Evolutionary conservation across 2,329 filamentous ascomycete species (phyloP).

Genomic region (Cordyceps cicadae): DNA sequence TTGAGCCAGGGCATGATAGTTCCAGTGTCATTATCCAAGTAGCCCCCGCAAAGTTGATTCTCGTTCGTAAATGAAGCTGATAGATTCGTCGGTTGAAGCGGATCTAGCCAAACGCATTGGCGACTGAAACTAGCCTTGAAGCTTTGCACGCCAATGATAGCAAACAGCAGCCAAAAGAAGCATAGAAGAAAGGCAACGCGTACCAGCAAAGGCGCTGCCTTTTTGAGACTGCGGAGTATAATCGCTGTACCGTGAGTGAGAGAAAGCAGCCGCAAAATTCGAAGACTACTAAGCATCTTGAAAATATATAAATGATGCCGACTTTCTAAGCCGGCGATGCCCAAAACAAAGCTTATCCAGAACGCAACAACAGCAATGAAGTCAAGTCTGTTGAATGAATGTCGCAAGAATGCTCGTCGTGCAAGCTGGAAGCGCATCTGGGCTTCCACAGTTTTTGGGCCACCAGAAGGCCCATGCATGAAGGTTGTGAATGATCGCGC

Average conservation of each 20-base stretch:
- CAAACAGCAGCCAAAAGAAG: slow-evolving; percentile 97
- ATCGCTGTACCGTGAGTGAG: slow-evolving; percentile 92
- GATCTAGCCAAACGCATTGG: slow-evolving; percentile 70
- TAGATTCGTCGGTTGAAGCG: slow-evolving; percentile 45
- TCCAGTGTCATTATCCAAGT: slow-evolving; percentile 55
- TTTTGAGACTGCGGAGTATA: slow-evolving; percentile 90
- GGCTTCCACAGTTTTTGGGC: slow-evolving; percentile 58
- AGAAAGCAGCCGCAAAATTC: slow-evolving; percentile 82
- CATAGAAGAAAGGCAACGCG: slow-evolving; percentile 90
- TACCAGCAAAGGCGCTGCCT: slow-evolving; percentile 81
- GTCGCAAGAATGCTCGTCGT: slow-evolving; percentile 82
- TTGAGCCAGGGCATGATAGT: slow-evolving; percentile 58
- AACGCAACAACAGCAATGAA: slow-evolving; percentile 92
- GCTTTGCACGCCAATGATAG: slow-evolving; percentile 91
- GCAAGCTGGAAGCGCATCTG: slow-evolving; percentile 81
- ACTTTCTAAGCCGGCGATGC: slow-evolving; percentile 60
- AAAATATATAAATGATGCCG: slow-evolving; percentile 75
- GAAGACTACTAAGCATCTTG: slow-evolving; percentile 90
- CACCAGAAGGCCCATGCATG: slow-evolving; percentile 51
- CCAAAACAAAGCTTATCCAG: slow-evolving; percentile 80
- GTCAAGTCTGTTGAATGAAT: slow-evolving; percentile 92
- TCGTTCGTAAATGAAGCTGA: slow-evolving; percentile 51
- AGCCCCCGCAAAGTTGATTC: slow-evolving; percentile 79
- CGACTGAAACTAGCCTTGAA: slow-evolving; percentile 79
- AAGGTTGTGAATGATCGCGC: slow-evolving; percentile 74